Evolutionary conservation across 2,329 filamentous ascomycete genomes (phyloP).

Genomic region (Arthroderma uncinatum): DNA sequence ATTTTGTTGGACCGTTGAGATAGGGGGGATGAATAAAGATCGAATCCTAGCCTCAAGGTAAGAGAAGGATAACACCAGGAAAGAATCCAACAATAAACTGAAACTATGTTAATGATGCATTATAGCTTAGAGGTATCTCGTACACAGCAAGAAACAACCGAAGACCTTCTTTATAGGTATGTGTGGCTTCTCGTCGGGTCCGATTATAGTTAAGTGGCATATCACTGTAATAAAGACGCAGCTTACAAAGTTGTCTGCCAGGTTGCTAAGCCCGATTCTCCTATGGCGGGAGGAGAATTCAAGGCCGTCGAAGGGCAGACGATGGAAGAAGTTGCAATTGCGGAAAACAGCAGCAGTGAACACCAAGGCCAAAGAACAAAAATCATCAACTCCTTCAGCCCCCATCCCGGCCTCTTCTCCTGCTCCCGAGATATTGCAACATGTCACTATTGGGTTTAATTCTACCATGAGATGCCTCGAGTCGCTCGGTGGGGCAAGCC

Average conservation of each 20-base stretch:
- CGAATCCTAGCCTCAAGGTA: neutral
- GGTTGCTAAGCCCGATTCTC: slow-evolving; percentile 9
- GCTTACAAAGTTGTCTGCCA: slow-evolving; percentile 1
- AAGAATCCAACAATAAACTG: too few relatives aligned
- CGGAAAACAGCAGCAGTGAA: neutral
- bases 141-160: slow-evolving; percentile 6
- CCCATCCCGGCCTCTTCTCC: neutral
- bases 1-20: too few relatives aligned
- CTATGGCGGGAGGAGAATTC: slow-evolving; percentile 3
- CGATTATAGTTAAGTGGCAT: neutral
- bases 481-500: neutral
- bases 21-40: neutral
- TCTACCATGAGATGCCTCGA: slow-evolving; percentile 7
- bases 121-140: slow-evolving; percentile 6
- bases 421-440: slow-evolving; percentile 1
- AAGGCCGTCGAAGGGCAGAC: slow-evolving; percentile 7
- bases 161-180: slow-evolving; percentile 11
- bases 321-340: slow-evolving; percentile 6
- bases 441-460: slow-evolving; percentile 11
- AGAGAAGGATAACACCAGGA: neutral
- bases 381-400: neutral
- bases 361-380: neutral
- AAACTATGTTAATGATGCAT: neutral
- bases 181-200: too few relatives aligned
- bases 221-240: neutral